These are phyloP conservation scores for Heimioporus punctisporus DNA, from an alignment of 1,284 basidiomycete genomes.

Conservation along the genomic window DNA sequence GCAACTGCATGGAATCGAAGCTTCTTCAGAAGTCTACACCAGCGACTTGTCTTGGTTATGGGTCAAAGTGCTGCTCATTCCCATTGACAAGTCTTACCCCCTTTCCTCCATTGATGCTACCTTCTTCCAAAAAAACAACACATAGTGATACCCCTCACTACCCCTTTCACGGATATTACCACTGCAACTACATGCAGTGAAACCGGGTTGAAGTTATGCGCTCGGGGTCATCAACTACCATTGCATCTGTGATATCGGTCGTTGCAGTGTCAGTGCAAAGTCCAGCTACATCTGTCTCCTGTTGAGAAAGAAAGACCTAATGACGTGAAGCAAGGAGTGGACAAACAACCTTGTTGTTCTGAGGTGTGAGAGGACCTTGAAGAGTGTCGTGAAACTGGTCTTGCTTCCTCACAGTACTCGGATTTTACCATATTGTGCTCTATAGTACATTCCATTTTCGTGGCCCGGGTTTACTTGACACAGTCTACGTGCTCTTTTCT, in stretches of 20 bases:
- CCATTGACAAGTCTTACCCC: neutral
- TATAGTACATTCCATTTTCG: too few relatives aligned
- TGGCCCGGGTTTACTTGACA: too few relatives aligned
- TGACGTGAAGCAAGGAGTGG: neutral
- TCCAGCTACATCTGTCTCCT: neutral
- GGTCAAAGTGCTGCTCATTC: slow-evolving; percentile 1
- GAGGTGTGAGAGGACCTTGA: neutral
- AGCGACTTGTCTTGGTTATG: neutral
- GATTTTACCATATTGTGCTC: neutral
- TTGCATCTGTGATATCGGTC: neutral
- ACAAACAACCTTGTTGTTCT: neutral
- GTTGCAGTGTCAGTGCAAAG: neutral
- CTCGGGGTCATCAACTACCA: slow-evolving; percentile 2
- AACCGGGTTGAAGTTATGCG: neutral
- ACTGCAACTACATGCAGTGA: neutral
- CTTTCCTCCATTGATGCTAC: neutral
- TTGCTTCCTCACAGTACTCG: neutral
- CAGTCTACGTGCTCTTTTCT: too few relatives aligned
- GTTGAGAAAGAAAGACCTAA: neutral
- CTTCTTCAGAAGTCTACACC: neutral
- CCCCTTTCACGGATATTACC: neutral
- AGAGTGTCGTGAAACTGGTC: neutral
- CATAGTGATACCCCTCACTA: slow-evolving; percentile 1
- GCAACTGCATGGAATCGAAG: neutral
- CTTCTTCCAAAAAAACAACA: neutral